These are phyloP conservation scores for slime mould (Dictyostelium discoideum) DNA, from an alignment of 78 protist genomes.

Conservation along the genomic window dicty_2.7 NC_007090.3:3809001-3809500, in stretches of 20 bases:
- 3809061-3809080: background rate
- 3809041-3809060: conserved; percentile 25
- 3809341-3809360: background rate
- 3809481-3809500: background rate
- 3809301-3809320: background rate
- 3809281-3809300: background rate
- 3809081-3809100: conserved; percentile 12
- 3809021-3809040: conserved; percentile 30
- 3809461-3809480: background rate
- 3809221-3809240: conserved; percentile 36
- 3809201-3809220: background rate
- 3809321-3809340: background rate
- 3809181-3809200: no score
- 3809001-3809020: conserved; percentile 61
- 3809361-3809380: background rate
- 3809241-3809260: background rate
- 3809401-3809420: background rate
- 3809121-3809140: no score
- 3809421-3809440: background rate
- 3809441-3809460: background rate
- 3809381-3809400: background rate
- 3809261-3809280: background rate
- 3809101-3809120: conserved; percentile 3
- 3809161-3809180: no score
- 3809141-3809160: no score